A percentile compares a stretch with the other conserved stretches of the same genome.
phyloP scores from a whole-genome alignment of 805 yeast species.

The Candida mattraensis region DNA sequence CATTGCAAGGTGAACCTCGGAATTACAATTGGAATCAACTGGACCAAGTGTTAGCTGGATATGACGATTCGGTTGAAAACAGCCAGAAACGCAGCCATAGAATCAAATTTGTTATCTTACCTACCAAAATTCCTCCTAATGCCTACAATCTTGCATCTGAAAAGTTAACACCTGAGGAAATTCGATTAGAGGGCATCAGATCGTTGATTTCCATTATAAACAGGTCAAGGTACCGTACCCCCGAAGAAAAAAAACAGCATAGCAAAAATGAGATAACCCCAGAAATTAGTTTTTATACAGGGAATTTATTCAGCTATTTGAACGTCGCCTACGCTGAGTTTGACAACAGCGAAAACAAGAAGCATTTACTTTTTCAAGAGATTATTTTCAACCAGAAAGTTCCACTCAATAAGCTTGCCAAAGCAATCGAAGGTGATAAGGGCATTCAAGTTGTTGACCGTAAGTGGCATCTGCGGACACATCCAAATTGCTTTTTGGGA shows the following conservation, averaged over 20 bases:
- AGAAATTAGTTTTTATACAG: constrained; percentile 85
- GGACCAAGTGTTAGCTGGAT: constrained; percentile 92
- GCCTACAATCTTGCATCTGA: constrained; percentile 49
- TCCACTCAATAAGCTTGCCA: constrained; percentile 53
- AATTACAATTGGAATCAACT: constrained; percentile 84
- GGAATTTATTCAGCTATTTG: constrained; percentile 70
- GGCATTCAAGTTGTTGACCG: constrained; percentile 74
- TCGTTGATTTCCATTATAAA: constrained; percentile 63
- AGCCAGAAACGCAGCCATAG: constrained; percentile 55
- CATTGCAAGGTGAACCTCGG: constrained; percentile 50
- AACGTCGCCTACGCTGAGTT: constrained; percentile 33
- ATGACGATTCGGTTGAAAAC: constrained; percentile 67
- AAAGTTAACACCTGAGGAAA: constrained; percentile 74
- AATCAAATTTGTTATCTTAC: constrained; percentile 82
- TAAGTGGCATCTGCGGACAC: constrained; percentile 86
- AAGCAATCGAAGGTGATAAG: constrained; percentile 61
- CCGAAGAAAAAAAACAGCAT: constrained; percentile 38
- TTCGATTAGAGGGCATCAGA: constrained; percentile 87
- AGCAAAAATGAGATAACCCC: constrained; percentile 55
- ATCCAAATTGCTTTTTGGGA: constrained; percentile 78
- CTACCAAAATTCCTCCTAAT: constrained; percentile 66
- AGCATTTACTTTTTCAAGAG: constrained; percentile 24
- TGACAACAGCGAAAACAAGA: constrained; percentile 16
- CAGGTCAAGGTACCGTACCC: constrained; percentile 49
- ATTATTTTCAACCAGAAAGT: constrained; percentile 47